Base-by-base conservation (phyloP, 2,329 filamentous ascomycete species). In the Fusarium sterilihyphosum region DNA sequence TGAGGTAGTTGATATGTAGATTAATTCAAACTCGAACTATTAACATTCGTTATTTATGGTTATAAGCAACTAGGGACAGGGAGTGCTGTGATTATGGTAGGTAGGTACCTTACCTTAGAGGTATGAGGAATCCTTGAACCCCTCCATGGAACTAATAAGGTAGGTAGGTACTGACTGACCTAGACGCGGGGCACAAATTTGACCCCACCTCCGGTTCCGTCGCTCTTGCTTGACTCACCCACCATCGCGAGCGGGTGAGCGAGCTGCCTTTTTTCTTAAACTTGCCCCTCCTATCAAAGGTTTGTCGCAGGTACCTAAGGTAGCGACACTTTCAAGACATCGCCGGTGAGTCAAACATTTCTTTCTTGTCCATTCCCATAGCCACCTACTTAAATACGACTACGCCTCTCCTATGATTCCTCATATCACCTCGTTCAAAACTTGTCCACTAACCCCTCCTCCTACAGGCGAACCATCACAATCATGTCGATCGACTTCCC, bases 401-500 rank as follows among this genome's bases (percentile, higher is more conserved):
- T 31, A 11, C n/a, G n/a, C 14, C 35, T 50, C n/a, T 24, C 46
- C 17, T 38, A 29, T 31, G 24, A 5, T 56, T 41, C 17, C 22
- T 54, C 22, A 26, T 31, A n/a, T 40, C 53, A 29, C 40, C 24
- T 37, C 17, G 17, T 49, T 37, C 44, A 47, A 50, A 70, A n/a
- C 40, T 37, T 40, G 20, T 65, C 58, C 56, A 65, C 60, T 75
- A 49, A 75, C 63, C 63, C 53, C 57, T 68, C 62, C 26, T 16
- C 46, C 60, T 38, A 37, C 33, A 75, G 73, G 52, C 62, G 62
- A 65, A 61, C 46, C 58, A 67, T 50, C 61, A 73, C 76, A 76
- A 82, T 72, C 76, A 94, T 95, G 93, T 94, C 93, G 81, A 96
- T 98, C 86, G 91, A 96, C 85, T 98, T 98, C 83, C 93, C 96